Conservation (phyloP, 2,329 filamentous ascomycete genomes). For the Teratosphaeria zuluensis region DNA sequence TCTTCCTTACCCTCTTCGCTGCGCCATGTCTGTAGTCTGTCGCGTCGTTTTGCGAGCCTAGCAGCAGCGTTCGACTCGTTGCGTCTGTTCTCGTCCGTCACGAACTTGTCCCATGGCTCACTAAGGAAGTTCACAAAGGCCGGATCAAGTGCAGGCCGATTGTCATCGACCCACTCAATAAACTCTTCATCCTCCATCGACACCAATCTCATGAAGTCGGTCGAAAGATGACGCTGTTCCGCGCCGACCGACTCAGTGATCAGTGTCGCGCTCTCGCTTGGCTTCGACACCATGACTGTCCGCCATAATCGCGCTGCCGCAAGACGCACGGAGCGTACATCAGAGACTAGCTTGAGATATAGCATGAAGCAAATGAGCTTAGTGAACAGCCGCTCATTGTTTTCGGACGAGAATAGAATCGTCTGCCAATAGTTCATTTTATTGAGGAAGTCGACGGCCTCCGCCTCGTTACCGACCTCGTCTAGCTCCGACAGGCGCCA, state of each 20-base stretch:
- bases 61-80: conserved; percentile 65
- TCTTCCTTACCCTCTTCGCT: conserved; percentile 58
- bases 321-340: conserved; percentile 55
- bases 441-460: conserved; percentile 63
- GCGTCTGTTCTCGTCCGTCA: conserved; percentile 67
- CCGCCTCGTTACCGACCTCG: conserved; percentile 50
- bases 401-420: conserved; percentile 69
- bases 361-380: conserved; percentile 86
- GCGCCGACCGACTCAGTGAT: conserved; percentile 61
- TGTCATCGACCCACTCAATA: conserved; percentile 75
- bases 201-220: conserved; percentile 72
- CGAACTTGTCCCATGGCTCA: conserved; percentile 81
- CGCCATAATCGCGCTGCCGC: conserved; percentile 78
- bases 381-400: conserved; percentile 70
- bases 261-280: conserved; percentile 65
- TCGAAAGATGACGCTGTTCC: conserved; percentile 61
- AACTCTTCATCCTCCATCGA: conserved; percentile 86
- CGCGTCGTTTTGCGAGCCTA: conserved; percentile 65
- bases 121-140: conserved; percentile 77
- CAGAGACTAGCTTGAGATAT: conserved; percentile 76
- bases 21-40: conserved; percentile 74
- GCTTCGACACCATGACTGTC: conserved; percentile 89
- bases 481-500: conserved; percentile 78
- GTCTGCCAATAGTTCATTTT: conserved; percentile 95
- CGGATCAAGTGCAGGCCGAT: conserved; percentile 66